Base-by-base conservation (phyloP, 1,139 yeast genomes). In the Pichia sp. region DNA sequence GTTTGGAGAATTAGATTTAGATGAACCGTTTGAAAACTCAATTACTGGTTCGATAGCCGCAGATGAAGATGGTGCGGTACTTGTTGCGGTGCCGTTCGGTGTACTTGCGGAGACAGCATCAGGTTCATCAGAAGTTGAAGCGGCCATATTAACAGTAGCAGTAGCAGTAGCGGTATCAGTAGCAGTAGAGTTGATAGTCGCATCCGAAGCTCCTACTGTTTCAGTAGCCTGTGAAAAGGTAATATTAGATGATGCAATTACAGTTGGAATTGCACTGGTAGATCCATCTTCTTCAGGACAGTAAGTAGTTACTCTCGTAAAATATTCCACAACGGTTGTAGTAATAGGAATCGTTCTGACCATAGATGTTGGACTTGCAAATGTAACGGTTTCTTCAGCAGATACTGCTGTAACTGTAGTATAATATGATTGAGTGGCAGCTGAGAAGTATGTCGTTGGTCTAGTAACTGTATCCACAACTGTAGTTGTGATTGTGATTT, bases 401-500 rank as follows among this genome's bases (percentile, higher is more conserved):
- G 26, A 27, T 5, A 31, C 34, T n/a, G 33, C 16, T 16, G 40
- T 7, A 5, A 26, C 23, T 9, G 44, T 33, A 4, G 32, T 28
- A 5, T 29, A 27, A 8, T 29, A 9, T 10, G 34, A 37, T 9
- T 33, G 29, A 6, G 44, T 41, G 3, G 26, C 23, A 28, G 37
- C 44, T 9, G 37, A 27, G 9, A 16, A 41, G 8, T 32, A 4
- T 23, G 36, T 33, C 2, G 36, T 37, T 26, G 37, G 3, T 5
- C 8, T 6, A 4, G 39, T 29, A 28, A 36, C 31, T 9, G 36
- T 34, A 6, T 34, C 40, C 35, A 33, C 37, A 27, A 33, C 33
- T 10, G 46, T 41, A 27, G 39, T n/a, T 11, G 42, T 47, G 38
- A 55, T 40, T 7, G 56, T 35, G 37, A 9, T 36, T 26, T 27